Evolutionary conservation across 768 basidiomycete genomes (phyloP), one percentile per base, ranked within the genome.

Genomic region (Trametes gibbosa): DNA sequence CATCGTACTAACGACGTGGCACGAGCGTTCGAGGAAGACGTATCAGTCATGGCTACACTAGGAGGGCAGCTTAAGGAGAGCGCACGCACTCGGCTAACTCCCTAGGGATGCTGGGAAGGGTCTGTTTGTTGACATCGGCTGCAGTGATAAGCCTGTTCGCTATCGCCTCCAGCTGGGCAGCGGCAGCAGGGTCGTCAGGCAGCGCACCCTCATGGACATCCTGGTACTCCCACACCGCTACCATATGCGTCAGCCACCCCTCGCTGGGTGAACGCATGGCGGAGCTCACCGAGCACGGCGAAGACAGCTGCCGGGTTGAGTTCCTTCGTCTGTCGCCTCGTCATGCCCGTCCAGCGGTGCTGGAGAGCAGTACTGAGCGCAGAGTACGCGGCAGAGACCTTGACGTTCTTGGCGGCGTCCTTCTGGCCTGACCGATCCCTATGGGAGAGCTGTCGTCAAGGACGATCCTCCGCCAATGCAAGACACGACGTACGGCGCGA

Each of bases 181-280:
- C 74, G 35, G 82, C 74, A 46, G 72, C 74, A 40, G 68, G 50
- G 45, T 77, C 77, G 58, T 78, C 73, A 0, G 93, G 92, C 47
- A 94, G 76, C 37, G 70, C 69, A 6, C 83, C 81, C 35, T 75
- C 66, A 63, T 87, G 87, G 14, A 68, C 64, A 21, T 78, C 76
- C 72, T 93, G 85, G 72, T 84, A 93, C 73, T 95, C 84, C 91
- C 92, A 94, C 43, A 95, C 67, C 14, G 89, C 93, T 96, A 43
- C 21, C 34, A 35, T 21, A 14, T 47, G 10, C 32, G 16, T 52
- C 35, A 59, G 29, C 29, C 32, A 45, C 6, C 34, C 27, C 23
- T 10, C 46, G 5, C 23, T 27, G 34, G 21, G 24, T n/a, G 25
- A 27, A 39, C 14, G 16, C 13, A 25, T 19, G n/a, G 34, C 14